Evolutionary conservation across 176 grass and related monocot genomes (phyloP).

Genomic region (Coix lacrymajobi): DNA sequence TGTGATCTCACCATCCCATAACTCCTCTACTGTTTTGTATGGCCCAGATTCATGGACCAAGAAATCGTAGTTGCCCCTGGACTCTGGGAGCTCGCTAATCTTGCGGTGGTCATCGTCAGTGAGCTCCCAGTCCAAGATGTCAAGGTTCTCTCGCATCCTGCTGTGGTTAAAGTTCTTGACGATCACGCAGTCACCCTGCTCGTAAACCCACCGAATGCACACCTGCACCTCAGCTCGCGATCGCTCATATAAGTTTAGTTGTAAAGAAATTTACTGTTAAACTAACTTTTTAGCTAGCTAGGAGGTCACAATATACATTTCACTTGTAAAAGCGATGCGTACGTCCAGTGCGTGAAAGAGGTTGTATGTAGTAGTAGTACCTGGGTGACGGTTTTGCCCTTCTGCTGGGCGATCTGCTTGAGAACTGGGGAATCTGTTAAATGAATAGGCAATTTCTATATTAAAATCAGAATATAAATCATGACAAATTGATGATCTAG

Average conservation of each 20-base stretch:
- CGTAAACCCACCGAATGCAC: constrained; percentile 32
- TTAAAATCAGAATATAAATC: too few relatives aligned
- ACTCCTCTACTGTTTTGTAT: constrained; percentile 24
- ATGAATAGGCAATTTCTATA: too few relatives aligned
- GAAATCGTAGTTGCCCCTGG: not conserved
- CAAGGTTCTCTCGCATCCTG: constrained; percentile 36
- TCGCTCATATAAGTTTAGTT: too few relatives aligned
- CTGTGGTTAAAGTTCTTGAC: constrained; percentile 32
- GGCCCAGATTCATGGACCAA: constrained; percentile 6
- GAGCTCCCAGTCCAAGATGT: constrained; percentile 53
- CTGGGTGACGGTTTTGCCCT: constrained; percentile 34
- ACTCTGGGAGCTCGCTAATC: constrained; percentile 23
- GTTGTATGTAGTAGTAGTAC: not conserved
- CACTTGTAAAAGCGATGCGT: too few relatives aligned
- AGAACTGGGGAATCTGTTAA: constrained; percentile 22
- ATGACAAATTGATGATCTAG: too few relatives aligned
- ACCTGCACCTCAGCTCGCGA: constrained; percentile 7
- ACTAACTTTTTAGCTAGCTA: too few relatives aligned
- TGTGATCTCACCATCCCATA: constrained; percentile 39
- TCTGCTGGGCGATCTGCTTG: constrained; percentile 28
- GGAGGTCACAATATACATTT: too few relatives aligned
- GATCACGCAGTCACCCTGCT: constrained; percentile 24
- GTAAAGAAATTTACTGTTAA: too few relatives aligned
- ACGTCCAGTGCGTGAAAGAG: too few relatives aligned
- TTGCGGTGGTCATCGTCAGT: not conserved